Evolutionary conservation across 768 basidiomycete genomes (phyloP).

Genomic region (Macrolepiota dolichaula): DNA sequence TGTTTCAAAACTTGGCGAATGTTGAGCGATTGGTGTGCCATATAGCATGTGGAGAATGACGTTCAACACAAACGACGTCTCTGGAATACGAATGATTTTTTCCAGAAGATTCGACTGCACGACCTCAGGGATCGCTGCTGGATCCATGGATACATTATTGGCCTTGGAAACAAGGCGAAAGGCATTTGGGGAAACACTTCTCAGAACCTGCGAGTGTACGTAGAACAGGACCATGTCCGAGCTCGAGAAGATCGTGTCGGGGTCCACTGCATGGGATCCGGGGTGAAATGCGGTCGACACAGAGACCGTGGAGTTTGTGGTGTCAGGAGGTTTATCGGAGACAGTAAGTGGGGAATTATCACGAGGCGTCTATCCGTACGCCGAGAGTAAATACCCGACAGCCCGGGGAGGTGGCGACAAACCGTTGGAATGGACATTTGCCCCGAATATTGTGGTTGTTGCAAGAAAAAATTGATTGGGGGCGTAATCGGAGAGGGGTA

Average conservation of each 20-base stretch:
- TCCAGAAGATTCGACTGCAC: conserved; percentile 27
- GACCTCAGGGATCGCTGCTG: conserved; percentile 12
- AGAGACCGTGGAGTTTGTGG: neutral
- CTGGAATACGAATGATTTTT: conserved; percentile 36
- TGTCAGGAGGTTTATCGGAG: neutral
- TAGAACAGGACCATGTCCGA: conserved; percentile 65
- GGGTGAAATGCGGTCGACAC: conserved; percentile 24
- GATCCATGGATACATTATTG: conserved; percentile 26
- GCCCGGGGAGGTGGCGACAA: neutral
- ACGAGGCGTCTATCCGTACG: neutral
- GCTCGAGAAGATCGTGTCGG: conserved; percentile 38
- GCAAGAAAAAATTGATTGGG: neutral
- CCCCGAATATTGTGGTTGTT: neutral
- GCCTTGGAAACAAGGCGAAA: conserved; percentile 30
- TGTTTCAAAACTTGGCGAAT: conserved; percentile 44
- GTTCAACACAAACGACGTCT: conserved; percentile 44
- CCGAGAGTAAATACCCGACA: neutral
- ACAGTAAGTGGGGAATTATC: neutral
- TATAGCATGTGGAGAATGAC: conserved; percentile 53
- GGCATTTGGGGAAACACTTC: conserved; percentile 39
- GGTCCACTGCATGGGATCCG: conserved; percentile 10
- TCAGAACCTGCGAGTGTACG: conserved; percentile 43
- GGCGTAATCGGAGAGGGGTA: neutral
- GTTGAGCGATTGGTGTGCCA: conserved; percentile 43
- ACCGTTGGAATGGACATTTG: neutral